Evolutionary conservation across 2,329 filamentous ascomycete species (phyloP), one percentile per base, ranked within the genome.

Genomic region (Xenosphaeropsis pyriputrescens): DNA sequence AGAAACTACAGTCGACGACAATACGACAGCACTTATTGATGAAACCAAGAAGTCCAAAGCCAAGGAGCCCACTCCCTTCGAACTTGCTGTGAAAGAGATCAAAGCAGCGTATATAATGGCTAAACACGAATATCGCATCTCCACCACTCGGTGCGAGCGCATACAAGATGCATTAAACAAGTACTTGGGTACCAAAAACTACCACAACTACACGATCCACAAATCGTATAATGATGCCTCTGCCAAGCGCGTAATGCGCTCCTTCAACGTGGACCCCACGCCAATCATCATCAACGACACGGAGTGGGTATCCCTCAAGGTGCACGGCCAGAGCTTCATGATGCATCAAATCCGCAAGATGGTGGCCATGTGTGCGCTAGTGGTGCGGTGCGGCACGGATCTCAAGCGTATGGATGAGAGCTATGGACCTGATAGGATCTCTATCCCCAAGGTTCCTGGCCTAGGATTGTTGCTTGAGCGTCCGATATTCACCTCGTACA

Each of bases 341-440:
- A 98, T 98, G 91, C 91, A 98, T 60, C 91, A 98, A 63, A 98
- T 98, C 59, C 80, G 91, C 52, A 98, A 96, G 62, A 96, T 98
- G 91, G 85, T 98, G 13, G 85, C 84, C 40, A 86, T 98, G 80
- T 85, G 77, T 7, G 76, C 85, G 26, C 67, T 98, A 42, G 67
- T 89, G 5, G 80, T 93, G 6, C 79, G 91, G 29, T 93, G 83
- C 56, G 91, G 85, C 36, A 79, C 79, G n/a, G 68, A 82, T 4
- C 65, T 77, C 4, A 63, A 72, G 9, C 73, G 82, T 18, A 83
- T 98, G 47, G 57, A 62, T 1, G 72, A 93, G 43, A 84, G 77
- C 42, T 93, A 93, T 57, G 73, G 72, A 2, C 56, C 67, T 5
- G 69, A 75, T 15, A 76, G 79, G 41, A 82, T 94, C 50, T 81